Evolutionary conservation across 305 asterid species (phyloP).

Genomic region (Fraxinus floribunda): DNA sequence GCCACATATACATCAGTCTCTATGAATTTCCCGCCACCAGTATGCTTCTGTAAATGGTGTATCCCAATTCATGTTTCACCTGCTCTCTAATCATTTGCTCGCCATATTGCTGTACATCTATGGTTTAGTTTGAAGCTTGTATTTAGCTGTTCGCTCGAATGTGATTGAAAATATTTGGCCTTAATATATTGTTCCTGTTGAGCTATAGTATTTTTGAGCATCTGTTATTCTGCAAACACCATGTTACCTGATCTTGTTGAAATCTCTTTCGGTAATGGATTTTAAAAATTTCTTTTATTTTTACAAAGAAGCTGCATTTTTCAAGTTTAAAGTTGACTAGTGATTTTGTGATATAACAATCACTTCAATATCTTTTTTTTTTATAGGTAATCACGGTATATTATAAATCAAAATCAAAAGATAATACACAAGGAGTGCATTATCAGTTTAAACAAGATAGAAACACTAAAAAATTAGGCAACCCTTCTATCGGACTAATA

Average conservation of each 20-base stretch:
- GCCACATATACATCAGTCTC: neutral
- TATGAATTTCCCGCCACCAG: neutral
- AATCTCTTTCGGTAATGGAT: neutral
- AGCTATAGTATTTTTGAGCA: neutral
- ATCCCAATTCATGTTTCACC: constrained; percentile 8
- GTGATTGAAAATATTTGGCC: constrained; percentile 3
- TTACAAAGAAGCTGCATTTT: neutral
- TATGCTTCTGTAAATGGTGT: neutral
- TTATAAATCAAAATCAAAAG: too few species aligned
- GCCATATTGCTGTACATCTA: neutral
- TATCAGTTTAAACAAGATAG: too few species aligned
- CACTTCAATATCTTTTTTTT: neutral
- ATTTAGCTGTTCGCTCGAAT: constrained; percentile 1
- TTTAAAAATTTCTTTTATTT: neutral
- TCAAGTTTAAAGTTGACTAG: neutral
- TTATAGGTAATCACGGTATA: too few species aligned
- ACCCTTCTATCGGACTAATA: too few species aligned
- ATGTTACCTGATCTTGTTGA: neutral
- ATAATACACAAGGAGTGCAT: too few species aligned
- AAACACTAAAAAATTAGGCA: too few species aligned
- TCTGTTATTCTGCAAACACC: neutral
- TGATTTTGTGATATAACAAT: neutral
- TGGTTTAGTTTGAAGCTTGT: neutral
- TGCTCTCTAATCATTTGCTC: constrained; percentile 1
- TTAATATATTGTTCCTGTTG: neutral